Evolutionary conservation across 2,329 filamentous ascomycete genomes (phyloP).

Genomic region (Plenodomus biglobosus): DNA sequence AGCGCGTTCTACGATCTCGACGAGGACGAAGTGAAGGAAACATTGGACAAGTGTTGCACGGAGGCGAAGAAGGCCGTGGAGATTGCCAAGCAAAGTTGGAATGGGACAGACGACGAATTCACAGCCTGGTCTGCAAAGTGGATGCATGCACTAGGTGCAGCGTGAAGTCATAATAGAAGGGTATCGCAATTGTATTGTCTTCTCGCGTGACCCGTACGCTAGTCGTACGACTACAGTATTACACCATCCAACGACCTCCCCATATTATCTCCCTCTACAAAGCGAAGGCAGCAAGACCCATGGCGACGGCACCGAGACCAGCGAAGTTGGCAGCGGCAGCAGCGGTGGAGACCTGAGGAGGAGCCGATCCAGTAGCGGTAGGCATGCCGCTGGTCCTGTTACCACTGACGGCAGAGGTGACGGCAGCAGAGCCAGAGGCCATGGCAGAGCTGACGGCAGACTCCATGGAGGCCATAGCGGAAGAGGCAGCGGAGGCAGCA

Average conservation of each 20-base stretch:
- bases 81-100: constrained; percentile 62
- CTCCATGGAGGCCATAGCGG: constrained; percentile 2
- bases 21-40: constrained; percentile 58
- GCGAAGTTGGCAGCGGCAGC: constrained; percentile 24
- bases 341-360: constrained; percentile 16
- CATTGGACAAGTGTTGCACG: constrained; percentile 61
- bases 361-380: constrained; percentile 4
- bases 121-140: constrained; percentile 70
- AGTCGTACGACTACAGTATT: neutral
- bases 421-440: constrained; percentile 7
- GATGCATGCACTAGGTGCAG: constrained; percentile 49
- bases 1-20: constrained; percentile 72
- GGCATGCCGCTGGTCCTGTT: neutral
- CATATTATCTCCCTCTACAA: constrained; percentile 19
- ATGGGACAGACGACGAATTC: constrained; percentile 71
- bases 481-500: constrained; percentile 7
- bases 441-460: constrained; percentile 4
- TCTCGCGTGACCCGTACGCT: neutral
- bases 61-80: constrained; percentile 61
- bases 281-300: constrained; percentile 24
- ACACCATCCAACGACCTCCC: neutral
- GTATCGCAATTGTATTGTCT: neutral
- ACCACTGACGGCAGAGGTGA: neutral
- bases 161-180: constrained; percentile 11
- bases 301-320: constrained; percentile 26